Evolutionary conservation across 2,329 filamentous ascomycete genomes (phyloP), one percentile per base, ranked within the genome.

Genomic region (Sclerotinia sclerotiorum): DNA sequence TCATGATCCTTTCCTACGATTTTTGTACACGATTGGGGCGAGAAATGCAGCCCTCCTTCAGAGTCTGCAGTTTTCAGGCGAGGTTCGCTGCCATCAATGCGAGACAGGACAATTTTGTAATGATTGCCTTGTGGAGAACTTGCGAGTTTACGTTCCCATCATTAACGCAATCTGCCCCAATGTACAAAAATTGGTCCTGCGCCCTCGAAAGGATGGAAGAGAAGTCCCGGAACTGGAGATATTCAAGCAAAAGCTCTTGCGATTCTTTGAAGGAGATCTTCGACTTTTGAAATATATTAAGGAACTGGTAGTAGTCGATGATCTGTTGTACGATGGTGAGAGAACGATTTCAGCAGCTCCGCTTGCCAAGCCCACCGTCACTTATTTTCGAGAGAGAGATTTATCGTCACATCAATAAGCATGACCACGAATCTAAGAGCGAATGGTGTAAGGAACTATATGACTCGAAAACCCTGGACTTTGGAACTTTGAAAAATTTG

Each of bases 1-100:
- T 19, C 65, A 68, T 35, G 69, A 70, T 35, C 57, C 29, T 7
- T 72, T 73, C 60, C 48, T 71, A 8, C 55, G 72, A 35, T 73
- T 69, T 29, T 42, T 71, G 4, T 63, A 69, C 52, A 57, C 60
- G 1, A 72, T 73, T 48, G 69, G 72, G 3, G 24, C 39, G 2
- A 19, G 35, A 11, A 72, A 72, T 27, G 61, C 70, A 15, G 54
- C 46, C 3, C 54, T 62, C 19, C 54, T 57, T 57, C 32, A 6
- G 1, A 42, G 32, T 35, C 13, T 57, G 21, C 4, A 21, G 11
- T 57, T 57, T 15, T 17, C 21, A n/a, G 32, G 54, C 7, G 32
- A 17, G 21, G 29, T 57, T 57, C 54, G 21, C 11, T 57, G 54
- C n/a, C 32, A 42, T 3, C 54, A 5, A 39, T 57, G 54, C 54